phyloP scores from a whole-genome alignment of 2,329 filamentous ascomycete species.

The Colletotrichum spinosum region DNA sequence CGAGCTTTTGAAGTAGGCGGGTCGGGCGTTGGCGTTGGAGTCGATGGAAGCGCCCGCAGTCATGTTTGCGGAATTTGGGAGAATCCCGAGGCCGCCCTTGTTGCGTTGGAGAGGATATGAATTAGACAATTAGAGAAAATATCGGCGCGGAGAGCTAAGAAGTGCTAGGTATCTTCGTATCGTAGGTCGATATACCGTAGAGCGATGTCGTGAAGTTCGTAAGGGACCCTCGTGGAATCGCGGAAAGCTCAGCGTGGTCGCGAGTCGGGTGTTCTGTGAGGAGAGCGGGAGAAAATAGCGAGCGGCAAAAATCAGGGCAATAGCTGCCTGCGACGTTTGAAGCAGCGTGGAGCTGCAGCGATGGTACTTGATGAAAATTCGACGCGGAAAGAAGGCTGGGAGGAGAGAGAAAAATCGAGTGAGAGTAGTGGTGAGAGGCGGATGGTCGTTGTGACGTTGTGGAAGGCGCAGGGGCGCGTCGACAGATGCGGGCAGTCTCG shows the following conservation, averaged over 20 bases:
- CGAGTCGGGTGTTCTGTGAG: background rate
- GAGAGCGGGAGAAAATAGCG: slow-evolving; percentile 1
- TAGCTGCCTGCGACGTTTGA: slow-evolving; percentile 4
- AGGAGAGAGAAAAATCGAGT: background rate
- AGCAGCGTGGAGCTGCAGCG: background rate
- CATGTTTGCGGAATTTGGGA: slow-evolving; percentile 21
- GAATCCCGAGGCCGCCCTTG: slow-evolving; percentile 17
- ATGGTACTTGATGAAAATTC: background rate
- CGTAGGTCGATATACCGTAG: slow-evolving; percentile 1
- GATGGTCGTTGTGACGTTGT: background rate
- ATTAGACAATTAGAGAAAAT: background rate
- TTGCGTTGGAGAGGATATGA: background rate
- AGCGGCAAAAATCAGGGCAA: slow-evolving; percentile 5
- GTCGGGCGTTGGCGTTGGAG: slow-evolving; percentile 39
- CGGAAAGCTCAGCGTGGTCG: too few relatives aligned
- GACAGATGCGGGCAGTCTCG: too few relatives aligned
- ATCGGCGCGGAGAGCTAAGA: background rate
- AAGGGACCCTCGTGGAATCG: too few relatives aligned
- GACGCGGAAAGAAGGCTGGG: background rate
- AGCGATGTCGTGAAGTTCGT: slow-evolving; percentile 1
- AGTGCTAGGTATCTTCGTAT: slow-evolving; percentile 1
- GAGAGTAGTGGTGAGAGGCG: background rate
- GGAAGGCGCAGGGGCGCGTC: slow-evolving; percentile 1
- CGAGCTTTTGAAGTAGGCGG: slow-evolving; percentile 33
- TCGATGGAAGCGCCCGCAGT: slow-evolving; percentile 28